These are phyloP conservation scores for Chaetoscypha palmicola DNA, from an alignment of 2,329 filamentous ascomycete genomes.

Conservation along the genomic window DNA sequence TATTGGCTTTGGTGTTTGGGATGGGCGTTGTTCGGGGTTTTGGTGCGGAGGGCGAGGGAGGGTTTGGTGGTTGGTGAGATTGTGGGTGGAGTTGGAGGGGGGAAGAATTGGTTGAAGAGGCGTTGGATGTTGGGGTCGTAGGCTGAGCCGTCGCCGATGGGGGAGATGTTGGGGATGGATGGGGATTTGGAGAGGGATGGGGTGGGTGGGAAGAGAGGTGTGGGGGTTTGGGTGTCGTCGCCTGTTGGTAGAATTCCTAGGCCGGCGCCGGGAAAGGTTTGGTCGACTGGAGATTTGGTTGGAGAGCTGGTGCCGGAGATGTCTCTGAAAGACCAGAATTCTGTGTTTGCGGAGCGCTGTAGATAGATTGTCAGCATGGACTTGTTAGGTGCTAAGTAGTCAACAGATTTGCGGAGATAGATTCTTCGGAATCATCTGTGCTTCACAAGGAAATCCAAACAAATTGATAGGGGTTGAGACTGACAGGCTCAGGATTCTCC, in stretches of 20 bases:
- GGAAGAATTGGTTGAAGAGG: background rate
- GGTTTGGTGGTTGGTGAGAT: background rate
- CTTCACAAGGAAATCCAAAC: too few relatives aligned
- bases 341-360: too few relatives aligned
- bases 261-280: background rate
- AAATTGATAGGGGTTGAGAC: too few relatives aligned
- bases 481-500: slow-evolving; percentile 16
- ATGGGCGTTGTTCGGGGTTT: background rate
- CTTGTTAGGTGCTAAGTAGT: too few relatives aligned
- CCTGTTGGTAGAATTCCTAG: background rate
- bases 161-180: background rate
- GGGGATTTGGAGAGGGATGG: background rate
- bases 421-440: too few relatives aligned
- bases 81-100: background rate
- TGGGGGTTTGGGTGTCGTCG: background rate
- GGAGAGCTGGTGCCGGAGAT: too few relatives aligned
- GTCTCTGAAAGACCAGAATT: too few relatives aligned
- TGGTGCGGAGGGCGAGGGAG: background rate
- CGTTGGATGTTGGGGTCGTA: background rate
- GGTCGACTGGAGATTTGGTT: too few relatives aligned
- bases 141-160: background rate
- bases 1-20: background rate
- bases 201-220: background rate
- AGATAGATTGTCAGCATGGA: too few relatives aligned
- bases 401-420: too few relatives aligned